Base-by-base conservation (phyloP, 495 filamentous ascomycete species). In the Hypoxylon cercidicola region DNA sequence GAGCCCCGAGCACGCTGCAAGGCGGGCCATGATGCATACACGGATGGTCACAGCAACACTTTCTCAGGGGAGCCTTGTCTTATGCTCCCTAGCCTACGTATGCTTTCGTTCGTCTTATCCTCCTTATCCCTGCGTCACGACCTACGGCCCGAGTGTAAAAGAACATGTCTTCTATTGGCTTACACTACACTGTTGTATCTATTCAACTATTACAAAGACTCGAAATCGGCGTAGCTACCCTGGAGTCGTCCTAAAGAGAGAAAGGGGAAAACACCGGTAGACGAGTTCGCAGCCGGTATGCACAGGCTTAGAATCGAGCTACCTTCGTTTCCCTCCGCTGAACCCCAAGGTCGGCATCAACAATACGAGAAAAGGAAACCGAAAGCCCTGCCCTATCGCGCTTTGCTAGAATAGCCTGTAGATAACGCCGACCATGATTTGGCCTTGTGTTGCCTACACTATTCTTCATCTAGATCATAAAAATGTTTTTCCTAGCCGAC, bases 1-100 rank as follows among this genome's bases (percentile, higher is more conserved):
- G 55, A 56, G 48, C 61, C 28, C 62, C 48, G 50, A 60, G 62
- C 55, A 60, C 53, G 49, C 34, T 56, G 52, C 52, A 56, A 51
- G 46, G 50, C 43, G 37, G 41, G 3, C 30, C 30, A 32, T 32
- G 30, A 4, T 32, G 8, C 40, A 16, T 10, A 16, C 8, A 18
- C 40, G 6, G 25, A 51, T 37, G 39, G 45, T 43, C 30, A 32
- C 30, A 32, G 8, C 30, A 32, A 7, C 30, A 32, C 30, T 11
- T 32, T 10, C 9, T 10, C 3, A 10, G 30, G 30, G 9, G 30
- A 10, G 30, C 30, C 30, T 32, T 32, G 30, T 32, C 30, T 32
- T 32, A 11, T 32, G 30, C 30, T 32, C 30, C 30, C 30, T 11
- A 32, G 30, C 30, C 30, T 32, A 32, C 30, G 1, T 32, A 32